Percentiles rank a stretch among this genome's conserved stretches.
phyloP scores from a whole-genome alignment of 2,329 filamentous ascomycete genomes.

The Chaetoscypha palmicola region DNA sequence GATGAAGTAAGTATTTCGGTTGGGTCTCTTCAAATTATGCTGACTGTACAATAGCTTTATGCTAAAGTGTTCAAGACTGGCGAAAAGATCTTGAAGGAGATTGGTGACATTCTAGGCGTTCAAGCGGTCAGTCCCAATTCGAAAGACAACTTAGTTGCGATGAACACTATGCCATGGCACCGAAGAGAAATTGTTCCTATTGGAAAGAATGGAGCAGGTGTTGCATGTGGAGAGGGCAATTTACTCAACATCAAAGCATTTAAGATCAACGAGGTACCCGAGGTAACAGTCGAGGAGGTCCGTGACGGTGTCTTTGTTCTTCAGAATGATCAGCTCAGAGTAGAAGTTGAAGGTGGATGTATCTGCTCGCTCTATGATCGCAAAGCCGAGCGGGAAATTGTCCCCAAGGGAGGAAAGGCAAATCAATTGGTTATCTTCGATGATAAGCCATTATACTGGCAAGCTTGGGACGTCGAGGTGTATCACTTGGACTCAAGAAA shows the following conservation, averaged over 20 bases:
- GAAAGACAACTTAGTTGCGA: conserved; percentile 48
- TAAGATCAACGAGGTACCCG: conserved; percentile 39
- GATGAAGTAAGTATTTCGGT: conserved; percentile 52
- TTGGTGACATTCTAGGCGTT: conserved; percentile 62
- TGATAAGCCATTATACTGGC: conserved; percentile 95
- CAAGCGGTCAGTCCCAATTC: conserved; percentile 37
- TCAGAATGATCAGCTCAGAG: conserved; percentile 67
- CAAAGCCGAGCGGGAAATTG: conserved; percentile 64
- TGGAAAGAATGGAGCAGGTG: conserved; percentile 46
- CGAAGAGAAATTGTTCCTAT: conserved; percentile 64
- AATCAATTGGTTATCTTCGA: conserved; percentile 94
- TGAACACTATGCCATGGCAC: conserved; percentile 86
- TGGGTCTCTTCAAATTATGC: conserved; percentile 10
- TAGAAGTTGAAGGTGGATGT: conserved; percentile 65
- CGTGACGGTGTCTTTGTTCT: conserved; percentile 64
- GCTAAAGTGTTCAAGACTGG: conserved; percentile 74
- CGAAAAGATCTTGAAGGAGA: conserved; percentile 61
- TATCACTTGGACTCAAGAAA: conserved; percentile 84
- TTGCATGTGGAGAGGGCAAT: conserved; percentile 51
- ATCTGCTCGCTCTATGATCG: conserved; percentile 83
- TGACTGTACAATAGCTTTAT: conserved; percentile 57
- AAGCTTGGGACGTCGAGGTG: conserved; percentile 97
- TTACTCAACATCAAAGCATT: conserved; percentile 45
- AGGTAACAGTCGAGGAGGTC: conserved; percentile 46
- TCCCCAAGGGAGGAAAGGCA: conserved; percentile 66